These are phyloP conservation scores for Xylaria sp. DNA, from an alignment of 2,329 filamentous ascomycete genomes.

Conservation along the genomic window DNA sequence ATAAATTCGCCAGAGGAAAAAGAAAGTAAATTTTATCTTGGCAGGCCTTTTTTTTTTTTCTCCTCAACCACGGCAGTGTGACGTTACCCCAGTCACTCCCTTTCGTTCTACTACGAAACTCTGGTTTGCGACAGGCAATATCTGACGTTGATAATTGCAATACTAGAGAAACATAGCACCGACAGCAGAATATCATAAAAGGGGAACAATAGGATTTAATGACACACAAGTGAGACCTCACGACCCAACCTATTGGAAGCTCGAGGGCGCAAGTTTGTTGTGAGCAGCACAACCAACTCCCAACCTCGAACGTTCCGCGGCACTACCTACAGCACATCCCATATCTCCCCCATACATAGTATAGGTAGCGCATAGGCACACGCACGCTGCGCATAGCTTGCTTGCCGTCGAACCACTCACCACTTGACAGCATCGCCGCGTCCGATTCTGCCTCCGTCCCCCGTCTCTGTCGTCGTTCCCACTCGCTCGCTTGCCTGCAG, in stretches of 20 bases:
- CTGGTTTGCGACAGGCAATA: constrained; percentile 14
- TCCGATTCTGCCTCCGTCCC: background rate
- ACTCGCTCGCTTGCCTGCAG: constrained; percentile 38
- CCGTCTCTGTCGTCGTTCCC: constrained; percentile 8
- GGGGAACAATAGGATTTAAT: constrained; percentile 26
- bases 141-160: constrained; percentile 21
- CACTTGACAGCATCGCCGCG: constrained; percentile 11
- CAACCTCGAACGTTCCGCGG: constrained; percentile 27
- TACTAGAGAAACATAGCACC: constrained; percentile 17
- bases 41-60: constrained; percentile 27
- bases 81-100: constrained; percentile 28
- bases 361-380: constrained; percentile 7
- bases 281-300: constrained; percentile 2
- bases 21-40: constrained; percentile 22
- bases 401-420: constrained; percentile 16
- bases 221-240: constrained; percentile 33
- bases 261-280: constrained; percentile 12
- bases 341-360: background rate
- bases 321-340: background rate
- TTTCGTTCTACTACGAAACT: constrained; percentile 10
- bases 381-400: constrained; percentile 6
- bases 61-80: constrained; percentile 29
- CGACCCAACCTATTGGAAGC: constrained; percentile 21
- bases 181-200: constrained; percentile 17
- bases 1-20: constrained; percentile 21